Conservation (phyloP, 768 basidiomycete genomes). For the Tulasnella sp. region DNA sequence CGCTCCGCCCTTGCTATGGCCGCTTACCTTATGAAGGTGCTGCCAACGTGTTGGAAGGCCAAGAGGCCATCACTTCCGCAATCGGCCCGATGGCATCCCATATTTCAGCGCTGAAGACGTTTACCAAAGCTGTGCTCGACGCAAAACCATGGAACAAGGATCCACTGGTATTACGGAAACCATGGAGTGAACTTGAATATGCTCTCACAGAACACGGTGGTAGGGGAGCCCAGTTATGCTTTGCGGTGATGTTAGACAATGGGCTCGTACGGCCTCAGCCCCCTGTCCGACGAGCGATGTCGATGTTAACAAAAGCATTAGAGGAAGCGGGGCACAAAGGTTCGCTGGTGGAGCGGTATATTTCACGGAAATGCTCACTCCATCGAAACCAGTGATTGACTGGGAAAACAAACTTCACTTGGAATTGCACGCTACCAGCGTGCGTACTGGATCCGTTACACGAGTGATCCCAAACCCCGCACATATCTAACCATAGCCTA, state of each 20-base stretch:
- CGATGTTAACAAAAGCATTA: constrained; percentile 49
- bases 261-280: constrained; percentile 54
- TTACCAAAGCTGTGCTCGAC: constrained; percentile 56
- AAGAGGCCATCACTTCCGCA: constrained; percentile 62
- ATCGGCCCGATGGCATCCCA: constrained; percentile 62
- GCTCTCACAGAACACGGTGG: constrained; percentile 41
- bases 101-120: constrained; percentile 53
- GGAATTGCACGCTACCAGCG: constrained; percentile 39
- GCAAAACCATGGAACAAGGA: constrained; percentile 60
- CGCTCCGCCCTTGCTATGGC: constrained; percentile 58
- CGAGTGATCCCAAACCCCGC: neutral
- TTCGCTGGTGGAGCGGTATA: constrained; percentile 25
- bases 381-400: constrained; percentile 49
- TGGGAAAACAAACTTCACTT: constrained; percentile 54
- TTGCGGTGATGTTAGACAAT: constrained; percentile 62
- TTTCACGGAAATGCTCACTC: neutral
- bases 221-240: constrained; percentile 36
- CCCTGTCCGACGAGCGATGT: constrained; percentile 53
- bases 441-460: constrained; percentile 28
- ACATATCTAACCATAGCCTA: neutral
- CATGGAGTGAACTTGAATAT: constrained; percentile 56
- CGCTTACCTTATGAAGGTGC: constrained; percentile 65
- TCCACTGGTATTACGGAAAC: constrained; percentile 48
- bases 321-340: constrained; percentile 57
- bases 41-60: constrained; percentile 58